These are phyloP conservation scores for Globisporangium ultimum DNA, from an alignment of 352 stramenopile species.

Conservation along the genomic window DNA sequence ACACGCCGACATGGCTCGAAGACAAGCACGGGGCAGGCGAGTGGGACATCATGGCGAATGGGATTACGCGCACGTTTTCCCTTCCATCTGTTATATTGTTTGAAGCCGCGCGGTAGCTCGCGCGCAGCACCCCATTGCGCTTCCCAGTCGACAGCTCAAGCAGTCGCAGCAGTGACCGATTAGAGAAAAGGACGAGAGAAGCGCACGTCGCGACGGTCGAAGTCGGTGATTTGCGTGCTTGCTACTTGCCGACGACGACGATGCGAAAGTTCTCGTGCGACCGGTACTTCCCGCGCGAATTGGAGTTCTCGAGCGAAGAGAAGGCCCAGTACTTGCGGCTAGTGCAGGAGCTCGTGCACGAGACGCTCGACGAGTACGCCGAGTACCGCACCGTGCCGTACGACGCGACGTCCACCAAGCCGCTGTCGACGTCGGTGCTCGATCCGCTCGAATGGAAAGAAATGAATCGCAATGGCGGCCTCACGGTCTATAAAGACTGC, in stretches of 20 bases:
- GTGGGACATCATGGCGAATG: no score
- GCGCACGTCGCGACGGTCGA: no score
- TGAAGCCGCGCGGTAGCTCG: no score
- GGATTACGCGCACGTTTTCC: no score
- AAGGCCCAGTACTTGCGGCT: constrained; percentile 20
- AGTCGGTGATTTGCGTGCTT: not conserved
- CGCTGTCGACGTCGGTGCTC: constrained; percentile 12
- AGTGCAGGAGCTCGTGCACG: constrained; percentile 24
- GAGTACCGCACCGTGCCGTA: constrained; percentile 29
- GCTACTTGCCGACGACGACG: not conserved
- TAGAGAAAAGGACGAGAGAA: no score
- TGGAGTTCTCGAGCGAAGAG: constrained; percentile 25
- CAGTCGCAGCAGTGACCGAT: no score
- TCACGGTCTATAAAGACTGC: constrained; percentile 37
- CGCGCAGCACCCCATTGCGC: no score
- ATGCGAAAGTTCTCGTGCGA: constrained; percentile 7
- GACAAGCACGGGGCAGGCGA: no score
- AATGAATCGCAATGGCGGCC: constrained; percentile 26
- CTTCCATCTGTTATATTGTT: no score
- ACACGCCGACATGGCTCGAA: no score
- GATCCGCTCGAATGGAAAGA: constrained; percentile 38
- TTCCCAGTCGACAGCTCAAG: no score
- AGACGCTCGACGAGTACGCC: constrained; percentile 27
- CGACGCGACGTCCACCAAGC: constrained; percentile 15
- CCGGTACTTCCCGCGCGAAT: constrained; percentile 8